Evolutionary conservation across 2,329 filamentous ascomycete species (phyloP).

Genomic region (Epicoccum nigrum): DNA sequence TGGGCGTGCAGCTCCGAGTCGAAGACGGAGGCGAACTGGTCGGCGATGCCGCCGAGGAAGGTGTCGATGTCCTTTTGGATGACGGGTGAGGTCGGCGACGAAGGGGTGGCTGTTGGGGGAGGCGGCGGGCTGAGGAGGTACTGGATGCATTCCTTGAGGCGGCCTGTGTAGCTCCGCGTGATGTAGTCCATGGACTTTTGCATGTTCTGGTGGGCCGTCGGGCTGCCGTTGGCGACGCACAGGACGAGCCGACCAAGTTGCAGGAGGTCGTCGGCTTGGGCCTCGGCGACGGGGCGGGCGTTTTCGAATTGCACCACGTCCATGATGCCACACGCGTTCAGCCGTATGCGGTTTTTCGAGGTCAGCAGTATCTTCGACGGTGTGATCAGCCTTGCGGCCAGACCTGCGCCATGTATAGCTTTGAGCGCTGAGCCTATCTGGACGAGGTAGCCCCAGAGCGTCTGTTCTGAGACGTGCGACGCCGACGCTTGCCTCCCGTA

Average conservation of each 20-base stretch:
- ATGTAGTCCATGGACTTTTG: constrained; percentile 78
- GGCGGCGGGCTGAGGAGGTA: constrained; percentile 75
- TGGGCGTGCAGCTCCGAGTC: constrained; percentile 80
- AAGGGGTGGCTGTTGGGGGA: constrained; percentile 32
- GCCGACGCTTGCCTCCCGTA: constrained; percentile 46
- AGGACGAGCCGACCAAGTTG: constrained; percentile 85
- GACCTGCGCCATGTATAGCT: constrained; percentile 77
- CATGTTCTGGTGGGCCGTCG: constrained; percentile 65
- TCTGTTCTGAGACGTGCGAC: constrained; percentile 65
- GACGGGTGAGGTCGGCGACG: constrained; percentile 36
- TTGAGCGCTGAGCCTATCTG: constrained; percentile 90
- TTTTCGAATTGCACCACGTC: constrained; percentile 87
- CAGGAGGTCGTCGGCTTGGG: constrained; percentile 86
- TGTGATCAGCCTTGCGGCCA: constrained; percentile 86
- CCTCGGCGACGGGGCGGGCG: constrained; percentile 70
- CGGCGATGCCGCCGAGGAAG: constrained; percentile 78
- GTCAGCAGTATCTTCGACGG: constrained; percentile 89
- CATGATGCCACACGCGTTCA: constrained; percentile 86
- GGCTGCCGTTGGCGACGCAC: constrained; percentile 75
- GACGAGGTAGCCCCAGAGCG: constrained; percentile 89
- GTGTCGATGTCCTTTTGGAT: constrained; percentile 75
- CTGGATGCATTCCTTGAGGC: constrained; percentile 77
- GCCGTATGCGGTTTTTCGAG: constrained; percentile 84
- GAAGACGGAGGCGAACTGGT: constrained; percentile 75
- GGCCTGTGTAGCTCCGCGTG: constrained; percentile 74